Percentiles rank a stretch among this genome's conserved stretches.
These are phyloP conservation scores for Penstemon newberryi DNA, from an alignment of 257 asterid species.

Conservation along the genomic window DNA sequence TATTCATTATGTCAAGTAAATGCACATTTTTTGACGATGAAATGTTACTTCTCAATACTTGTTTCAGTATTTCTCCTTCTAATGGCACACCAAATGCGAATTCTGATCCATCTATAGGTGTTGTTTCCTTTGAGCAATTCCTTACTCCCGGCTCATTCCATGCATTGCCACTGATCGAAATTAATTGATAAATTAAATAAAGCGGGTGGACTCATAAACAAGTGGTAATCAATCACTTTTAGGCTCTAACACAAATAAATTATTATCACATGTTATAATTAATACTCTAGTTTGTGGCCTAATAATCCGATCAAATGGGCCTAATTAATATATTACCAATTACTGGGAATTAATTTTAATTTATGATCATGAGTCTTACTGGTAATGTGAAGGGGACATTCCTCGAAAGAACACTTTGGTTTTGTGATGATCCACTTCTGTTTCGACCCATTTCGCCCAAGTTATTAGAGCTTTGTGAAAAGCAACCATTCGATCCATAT, in stretches of 20 bases:
- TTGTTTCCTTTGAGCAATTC: conserved; percentile 31
- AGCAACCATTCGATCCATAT: conserved; percentile 50
- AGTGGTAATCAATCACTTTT: too few relatives aligned
- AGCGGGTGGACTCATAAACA: too few relatives aligned
- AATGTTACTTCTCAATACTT: conserved; percentile 12
- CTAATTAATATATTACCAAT: too few relatives aligned
- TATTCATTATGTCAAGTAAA: conserved; percentile 32
- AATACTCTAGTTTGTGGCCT: too few relatives aligned
- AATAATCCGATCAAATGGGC: too few relatives aligned
- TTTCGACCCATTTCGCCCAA: conserved; percentile 49
- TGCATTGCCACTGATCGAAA: conserved; percentile 25
- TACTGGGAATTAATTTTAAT: not conserved
- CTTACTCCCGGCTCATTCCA: conserved; percentile 29
- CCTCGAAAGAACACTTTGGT: conserved; percentile 45
- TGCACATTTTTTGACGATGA: conserved; percentile 23
- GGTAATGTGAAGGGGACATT: conserved; percentile 37
- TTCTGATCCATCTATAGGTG: conserved; percentile 29
- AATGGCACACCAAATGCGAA: conserved; percentile 25
- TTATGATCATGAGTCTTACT: conserved; percentile 19
- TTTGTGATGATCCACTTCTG: conserved; percentile 27
- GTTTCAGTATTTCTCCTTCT: conserved; percentile 29
- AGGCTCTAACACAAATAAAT: too few relatives aligned
- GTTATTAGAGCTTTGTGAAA: conserved; percentile 36
- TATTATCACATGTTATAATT: too few relatives aligned
- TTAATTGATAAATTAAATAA: too few relatives aligned